These are phyloP conservation scores for Vinca major DNA, from an alignment of 305 asterid species.

Conservation along the genomic window DNA sequence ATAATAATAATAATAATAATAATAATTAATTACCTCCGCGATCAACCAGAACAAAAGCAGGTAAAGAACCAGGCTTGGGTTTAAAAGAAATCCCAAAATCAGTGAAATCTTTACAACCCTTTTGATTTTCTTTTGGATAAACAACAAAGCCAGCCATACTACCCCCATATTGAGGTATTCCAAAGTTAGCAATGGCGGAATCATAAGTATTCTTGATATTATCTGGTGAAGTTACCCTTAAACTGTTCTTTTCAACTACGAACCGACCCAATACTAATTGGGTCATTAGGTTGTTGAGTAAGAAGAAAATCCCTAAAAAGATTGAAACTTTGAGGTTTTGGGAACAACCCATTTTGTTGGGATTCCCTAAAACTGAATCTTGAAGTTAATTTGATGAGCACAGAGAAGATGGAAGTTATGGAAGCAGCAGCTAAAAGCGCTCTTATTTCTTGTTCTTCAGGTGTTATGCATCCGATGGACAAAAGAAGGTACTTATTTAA, in stretches of 20 bases:
- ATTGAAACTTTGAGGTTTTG: conserved; percentile 25
- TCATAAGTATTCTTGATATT: conserved; percentile 58
- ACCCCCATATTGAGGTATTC: conserved; percentile 85
- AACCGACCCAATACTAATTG: conserved; percentile 53
- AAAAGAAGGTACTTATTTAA: too few relatives aligned
- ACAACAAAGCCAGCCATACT: conserved; percentile 70
- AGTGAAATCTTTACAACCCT: conserved; percentile 64
- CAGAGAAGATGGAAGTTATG: background rate
- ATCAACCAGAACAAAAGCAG: conserved; percentile 72
- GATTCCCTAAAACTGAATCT: conserved; percentile 5
- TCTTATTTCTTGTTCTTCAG: too few relatives aligned
- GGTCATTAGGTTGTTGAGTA: conserved; percentile 17
- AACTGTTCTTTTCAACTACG: conserved; percentile 81
- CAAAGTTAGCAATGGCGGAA: conserved; percentile 83
- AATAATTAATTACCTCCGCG: too few relatives aligned
- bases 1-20: too few relatives aligned
- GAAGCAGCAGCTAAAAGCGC: background rate
- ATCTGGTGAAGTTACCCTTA: conserved; percentile 68
- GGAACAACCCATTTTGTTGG: conserved; percentile 44
- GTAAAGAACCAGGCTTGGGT: conserved; percentile 71
- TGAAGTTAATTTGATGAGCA: background rate
- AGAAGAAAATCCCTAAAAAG: conserved; percentile 33
- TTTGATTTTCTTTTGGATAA: conserved; percentile 61
- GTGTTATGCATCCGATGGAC: too few relatives aligned
- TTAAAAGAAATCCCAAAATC: conserved; percentile 65